phyloP scores from a whole-genome alignment of 768 basidiomycete species.

The Panaeolus papilionaceus region DNA sequence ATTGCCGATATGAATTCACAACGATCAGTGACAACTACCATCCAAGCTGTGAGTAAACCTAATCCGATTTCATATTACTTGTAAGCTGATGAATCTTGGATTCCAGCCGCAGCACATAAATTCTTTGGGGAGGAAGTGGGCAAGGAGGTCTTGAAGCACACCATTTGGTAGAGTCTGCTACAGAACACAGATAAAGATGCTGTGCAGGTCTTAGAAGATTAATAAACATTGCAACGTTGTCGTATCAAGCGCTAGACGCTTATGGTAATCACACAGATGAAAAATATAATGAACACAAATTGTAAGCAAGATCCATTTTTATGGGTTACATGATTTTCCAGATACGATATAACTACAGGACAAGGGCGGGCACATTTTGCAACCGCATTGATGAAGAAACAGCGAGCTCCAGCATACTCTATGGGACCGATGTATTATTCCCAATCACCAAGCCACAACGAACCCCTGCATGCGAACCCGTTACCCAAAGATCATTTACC shows the following conservation, averaged over 20 bases:
- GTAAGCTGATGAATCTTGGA: neutral
- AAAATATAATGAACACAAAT: neutral
- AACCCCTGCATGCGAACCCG: neutral
- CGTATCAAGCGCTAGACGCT: too few species aligned
- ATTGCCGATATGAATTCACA: neutral
- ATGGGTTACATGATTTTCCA: constrained; percentile 3
- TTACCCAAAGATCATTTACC: constrained; percentile 55
- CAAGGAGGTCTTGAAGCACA: neutral
- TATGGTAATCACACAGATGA: too few species aligned
- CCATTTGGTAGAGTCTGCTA: neutral
- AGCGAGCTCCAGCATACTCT: neutral
- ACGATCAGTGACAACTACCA: constrained; percentile 11
- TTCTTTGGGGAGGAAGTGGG: constrained; percentile 13
- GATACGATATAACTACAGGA: neutral
- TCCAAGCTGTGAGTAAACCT: constrained; percentile 3
- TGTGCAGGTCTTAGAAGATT: too few species aligned
- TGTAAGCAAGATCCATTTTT: neutral
- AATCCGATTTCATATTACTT: neutral
- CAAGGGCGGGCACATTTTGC: neutral
- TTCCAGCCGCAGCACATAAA: constrained; percentile 9
- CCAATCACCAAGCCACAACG: constrained; percentile 1
- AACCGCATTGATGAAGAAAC: neutral
- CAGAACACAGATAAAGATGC: too few species aligned
- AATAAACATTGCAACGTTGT: neutral
- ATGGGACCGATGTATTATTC: constrained; percentile 1